Conservation (phyloP, 2,329 filamentous ascomycete genomes). For the Penicillium fuscoglaucum region DNA sequence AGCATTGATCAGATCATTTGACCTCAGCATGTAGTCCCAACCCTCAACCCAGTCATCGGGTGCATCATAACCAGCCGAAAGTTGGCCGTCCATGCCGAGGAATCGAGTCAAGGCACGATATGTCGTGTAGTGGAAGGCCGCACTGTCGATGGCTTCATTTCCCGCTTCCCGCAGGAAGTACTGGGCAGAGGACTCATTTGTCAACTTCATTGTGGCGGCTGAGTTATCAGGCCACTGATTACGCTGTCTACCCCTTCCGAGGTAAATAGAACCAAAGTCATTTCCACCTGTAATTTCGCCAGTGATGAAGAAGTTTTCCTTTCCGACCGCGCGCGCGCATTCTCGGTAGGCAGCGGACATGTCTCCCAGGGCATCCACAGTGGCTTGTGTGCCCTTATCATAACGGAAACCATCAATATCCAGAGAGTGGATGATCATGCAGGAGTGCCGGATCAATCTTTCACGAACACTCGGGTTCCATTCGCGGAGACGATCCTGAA, state of each 20-base stretch:
- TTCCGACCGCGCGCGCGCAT: slow-evolving; percentile 58
- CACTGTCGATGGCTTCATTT: slow-evolving; percentile 58
- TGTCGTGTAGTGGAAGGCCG: slow-evolving; percentile 63
- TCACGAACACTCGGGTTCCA: slow-evolving; percentile 61
- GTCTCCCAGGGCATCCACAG: slow-evolving; percentile 60
- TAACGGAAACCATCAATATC: slow-evolving; percentile 67
- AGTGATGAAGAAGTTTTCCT: slow-evolving; percentile 64
- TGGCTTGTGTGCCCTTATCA: slow-evolving; percentile 65
- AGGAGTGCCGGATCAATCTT: slow-evolving; percentile 62
- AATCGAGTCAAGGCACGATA: slow-evolving; percentile 63
- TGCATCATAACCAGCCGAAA: slow-evolving; percentile 55
- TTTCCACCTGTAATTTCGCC: slow-evolving; percentile 66
- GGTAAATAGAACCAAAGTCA: slow-evolving; percentile 59
- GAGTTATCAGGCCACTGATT: slow-evolving; percentile 49
- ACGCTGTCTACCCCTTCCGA: slow-evolving; percentile 61
- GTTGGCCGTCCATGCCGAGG: slow-evolving; percentile 59
- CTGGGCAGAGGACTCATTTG: slow-evolving; percentile 45
- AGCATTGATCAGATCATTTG: slow-evolving; percentile 61
- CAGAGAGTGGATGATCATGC: slow-evolving; percentile 60
- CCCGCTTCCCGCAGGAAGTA: slow-evolving; percentile 56
- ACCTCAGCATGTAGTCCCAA: slow-evolving; percentile 57
- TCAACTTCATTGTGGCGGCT: slow-evolving; percentile 50
- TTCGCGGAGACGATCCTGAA: slow-evolving; percentile 66
- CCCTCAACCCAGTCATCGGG: slow-evolving; percentile 54
- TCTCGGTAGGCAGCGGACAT: slow-evolving; percentile 59